Conservation (phyloP, 78 protist species). For the Acrasis kona region DNA sequence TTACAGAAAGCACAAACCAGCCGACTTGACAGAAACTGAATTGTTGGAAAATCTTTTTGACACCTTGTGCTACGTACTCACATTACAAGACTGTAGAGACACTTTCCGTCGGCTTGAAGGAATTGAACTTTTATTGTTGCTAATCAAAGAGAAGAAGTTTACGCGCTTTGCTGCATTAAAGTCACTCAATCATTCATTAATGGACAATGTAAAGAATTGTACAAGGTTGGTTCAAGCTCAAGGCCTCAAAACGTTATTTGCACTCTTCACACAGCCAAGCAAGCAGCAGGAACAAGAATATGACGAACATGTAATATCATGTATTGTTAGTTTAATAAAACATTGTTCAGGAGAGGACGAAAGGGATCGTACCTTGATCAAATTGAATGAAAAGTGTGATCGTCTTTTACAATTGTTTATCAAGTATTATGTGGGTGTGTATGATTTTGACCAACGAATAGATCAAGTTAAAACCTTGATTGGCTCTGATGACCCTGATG, state of each 20-base stretch:
- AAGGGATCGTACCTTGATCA: too few species aligned
- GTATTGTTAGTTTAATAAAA: too few species aligned
- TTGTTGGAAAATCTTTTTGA: not conserved
- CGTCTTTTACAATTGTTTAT: too few species aligned
- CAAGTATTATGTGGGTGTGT: too few species aligned
- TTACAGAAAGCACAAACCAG: not conserved
- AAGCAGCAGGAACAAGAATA: not conserved
- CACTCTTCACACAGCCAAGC: not conserved
- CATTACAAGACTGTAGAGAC: not conserved
- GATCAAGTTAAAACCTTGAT: too few species aligned
- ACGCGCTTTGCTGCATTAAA: not conserved
- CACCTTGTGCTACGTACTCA: not conserved
- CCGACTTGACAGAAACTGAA: not conserved
- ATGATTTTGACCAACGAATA: too few species aligned
- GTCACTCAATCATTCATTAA: not conserved
- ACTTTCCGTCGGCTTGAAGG: not conserved
- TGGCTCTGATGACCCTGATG: too few species aligned
- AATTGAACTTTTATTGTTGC: not conserved
- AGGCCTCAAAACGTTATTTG: not conserved
- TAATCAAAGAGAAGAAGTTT: not conserved
- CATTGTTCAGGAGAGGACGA: too few species aligned
- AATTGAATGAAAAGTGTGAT: too few species aligned
- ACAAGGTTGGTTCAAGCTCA: not conserved
- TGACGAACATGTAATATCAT: too few species aligned
- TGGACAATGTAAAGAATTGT: not conserved